phyloP scores from a whole-genome alignment of 2,329 filamentous ascomycete species.

The Paraconiothyrium sp. region DNA sequence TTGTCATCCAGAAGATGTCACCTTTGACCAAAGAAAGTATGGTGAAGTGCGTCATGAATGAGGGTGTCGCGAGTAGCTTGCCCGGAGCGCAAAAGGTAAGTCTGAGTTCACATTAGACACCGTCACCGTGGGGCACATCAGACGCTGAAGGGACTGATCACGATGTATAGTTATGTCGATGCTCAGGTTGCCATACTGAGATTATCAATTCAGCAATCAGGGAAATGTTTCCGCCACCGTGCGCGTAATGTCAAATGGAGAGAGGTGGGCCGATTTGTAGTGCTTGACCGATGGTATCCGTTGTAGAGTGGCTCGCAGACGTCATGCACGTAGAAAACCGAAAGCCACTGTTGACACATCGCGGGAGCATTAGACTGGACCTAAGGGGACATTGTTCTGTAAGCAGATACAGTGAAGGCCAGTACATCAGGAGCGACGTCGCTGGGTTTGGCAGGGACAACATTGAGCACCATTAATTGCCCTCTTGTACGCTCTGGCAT shows the following conservation, averaged over 20 bases:
- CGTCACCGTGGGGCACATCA: no score
- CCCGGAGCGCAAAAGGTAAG: constrained; percentile 33
- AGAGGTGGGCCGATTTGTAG: background rate
- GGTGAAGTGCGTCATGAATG: constrained; percentile 32
- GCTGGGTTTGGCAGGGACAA: no score
- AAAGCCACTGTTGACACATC: background rate
- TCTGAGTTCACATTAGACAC: no score
- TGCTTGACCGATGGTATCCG: background rate
- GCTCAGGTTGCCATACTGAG: constrained; percentile 32
- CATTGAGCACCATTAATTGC: no score
- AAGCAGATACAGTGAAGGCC: no score
- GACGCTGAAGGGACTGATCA: no score
- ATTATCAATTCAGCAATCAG: constrained; percentile 30
- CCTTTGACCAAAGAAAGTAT: constrained; percentile 28
- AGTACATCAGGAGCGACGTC: no score
- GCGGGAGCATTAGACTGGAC: background rate
- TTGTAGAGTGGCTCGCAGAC: no score
- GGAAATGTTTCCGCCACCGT: constrained; percentile 31
- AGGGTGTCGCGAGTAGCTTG: constrained; percentile 26
- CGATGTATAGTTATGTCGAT: constrained; percentile 29
- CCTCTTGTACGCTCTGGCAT: no score
- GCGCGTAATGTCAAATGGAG: constrained; percentile 4
- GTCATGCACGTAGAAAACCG: background rate
- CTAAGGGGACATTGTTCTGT: no score
- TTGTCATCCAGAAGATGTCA: constrained; percentile 25